Base-by-base conservation (phyloP, 148 eudicot species). In the Mesembryanthemum crystallinum region DNA sequence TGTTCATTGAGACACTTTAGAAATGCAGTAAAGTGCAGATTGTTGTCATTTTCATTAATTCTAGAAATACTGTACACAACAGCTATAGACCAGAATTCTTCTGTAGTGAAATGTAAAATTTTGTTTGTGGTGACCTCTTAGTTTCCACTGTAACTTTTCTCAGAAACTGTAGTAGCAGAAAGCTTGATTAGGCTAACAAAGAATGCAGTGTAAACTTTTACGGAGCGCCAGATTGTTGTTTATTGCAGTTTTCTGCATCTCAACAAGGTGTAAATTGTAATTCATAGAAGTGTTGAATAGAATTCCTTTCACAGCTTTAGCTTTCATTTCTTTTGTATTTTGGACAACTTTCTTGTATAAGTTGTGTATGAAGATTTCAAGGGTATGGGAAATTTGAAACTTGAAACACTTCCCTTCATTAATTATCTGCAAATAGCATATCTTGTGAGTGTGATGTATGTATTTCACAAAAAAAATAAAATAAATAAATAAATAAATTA, bases 141-240 rank as follows among this genome's bases (percentile, higher is more conserved):
- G n/a, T 64, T 74, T 55, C 25, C 58, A 37, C 12, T 80, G 78
- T 69, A 68, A 33, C 32, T 5, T 75, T 49, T 74, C 8, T 51
- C 49, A 17, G 62, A 75, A 32, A 64, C 58, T 49, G 8, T 32
- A 12, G 54, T 21, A 20, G 51, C 15, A 25, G 28, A 57, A 59
- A 59, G 9, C 63, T 33, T 15, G 60, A 54, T 61, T 29, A 51
- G 43, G 42, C 28, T 54, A 57, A 21, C 0, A 74, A 7, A 52
- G 33, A 39, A 28, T 43, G 52, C 39, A 43, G 20, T 24, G 27
- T 37, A 18, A 30, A 76, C 24, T 3, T 60, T 17, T 45, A 59
- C 20, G 21, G 28, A 32, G 37, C 23, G 58, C 23, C 59, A 75
- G n/a, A 21, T 62, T 73, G 57, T 21, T 63, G 9, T 47, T 7